Base-by-base conservation (phyloP, 129 eudicot genomes). In the Ambrosia trifida region DNA sequence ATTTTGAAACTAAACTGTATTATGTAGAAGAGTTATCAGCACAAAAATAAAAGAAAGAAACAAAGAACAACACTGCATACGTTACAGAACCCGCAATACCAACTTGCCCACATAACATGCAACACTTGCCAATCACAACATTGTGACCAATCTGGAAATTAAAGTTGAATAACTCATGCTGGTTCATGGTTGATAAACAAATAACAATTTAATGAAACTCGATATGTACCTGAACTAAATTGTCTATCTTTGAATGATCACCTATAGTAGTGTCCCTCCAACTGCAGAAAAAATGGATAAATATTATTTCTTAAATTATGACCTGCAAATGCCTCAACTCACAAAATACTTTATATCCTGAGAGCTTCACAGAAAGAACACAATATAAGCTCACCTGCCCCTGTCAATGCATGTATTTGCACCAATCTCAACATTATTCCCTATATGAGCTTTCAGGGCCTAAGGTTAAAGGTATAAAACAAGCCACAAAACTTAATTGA, bases 61-160 rank as follows among this genome's bases (percentile, higher is more conserved):
- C 1, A 12, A 19, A 17, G 40, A 40, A 63, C 8, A 63, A 66
- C 17, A 49, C 4, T 33, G 40, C 92, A 71, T 86, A 95, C 94
- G 88, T 95, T 40, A 79, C 97, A 57, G 97, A 95, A 72, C 97
- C 99, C 1, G 99, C 99, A 43, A 90, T 83, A 52, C 97, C 99
- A 75, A 83, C 97, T 85, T 90, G 99, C 35, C 99, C 97, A 73
- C 97, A 94, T 17, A 94, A 58, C 83, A 95, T 84, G 84, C 96
- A 95, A 72, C 68, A 69, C 78, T 87, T 87, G 35, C 97, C 96
- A 30, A 90, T 84, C 66, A 82, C 85, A 14, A 88, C 97, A 82
- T 90, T 94, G 70, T 94, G 99, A 30, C 86, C 97, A 53, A 95
- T 88, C 95, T 95, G 87, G 80, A 83, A 74, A 78, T 47, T 14